Percentiles rank a stretch among this genome's conserved stretches.
Conservation (phyloP, 108 stramenopile genomes). For the Poteriospumella lacustris region DNA sequence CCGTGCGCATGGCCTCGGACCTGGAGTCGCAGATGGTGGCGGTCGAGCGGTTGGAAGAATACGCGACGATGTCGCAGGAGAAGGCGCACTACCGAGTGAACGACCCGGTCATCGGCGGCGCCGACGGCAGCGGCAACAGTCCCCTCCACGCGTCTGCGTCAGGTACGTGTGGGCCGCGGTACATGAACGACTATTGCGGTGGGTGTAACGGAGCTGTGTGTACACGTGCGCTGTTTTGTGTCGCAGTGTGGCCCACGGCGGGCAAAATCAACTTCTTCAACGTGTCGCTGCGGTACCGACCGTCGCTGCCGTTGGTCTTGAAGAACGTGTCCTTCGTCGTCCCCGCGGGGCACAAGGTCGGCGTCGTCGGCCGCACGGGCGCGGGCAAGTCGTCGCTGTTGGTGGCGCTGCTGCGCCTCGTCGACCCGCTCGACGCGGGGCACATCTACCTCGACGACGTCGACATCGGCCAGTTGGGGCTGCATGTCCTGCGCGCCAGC, state of each 20-base stretch:
- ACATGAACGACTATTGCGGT: background rate
- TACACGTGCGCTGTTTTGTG: background rate
- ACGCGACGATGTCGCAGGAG: slow-evolving; percentile 36
- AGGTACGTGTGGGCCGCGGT: background rate
- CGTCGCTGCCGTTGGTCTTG: slow-evolving; percentile 38
- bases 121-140: background rate
- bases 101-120: background rate
- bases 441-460: background rate
- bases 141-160: background rate
- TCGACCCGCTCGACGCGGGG: slow-evolving; percentile 39
- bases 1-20: slow-evolving; percentile 80
- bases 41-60: slow-evolving; percentile 77
- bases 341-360: slow-evolving; percentile 30
- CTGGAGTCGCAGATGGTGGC: slow-evolving; percentile 83
- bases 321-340: slow-evolving; percentile 31
- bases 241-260: background rate
- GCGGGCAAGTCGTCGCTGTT: slow-evolving; percentile 56
- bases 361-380: slow-evolving; percentile 55
- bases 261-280: slow-evolving; percentile 31
- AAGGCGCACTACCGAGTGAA: slow-evolving; percentile 3
- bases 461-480: background rate
- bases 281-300: slow-evolving; percentile 47
- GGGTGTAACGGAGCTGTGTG: background rate
- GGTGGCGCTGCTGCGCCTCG: slow-evolving; percentile 47
- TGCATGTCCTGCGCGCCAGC: background rate